These are phyloP conservation scores for Salvia splendens DNA, from an alignment of 257 asterid species.

Conservation along the genomic window DNA sequence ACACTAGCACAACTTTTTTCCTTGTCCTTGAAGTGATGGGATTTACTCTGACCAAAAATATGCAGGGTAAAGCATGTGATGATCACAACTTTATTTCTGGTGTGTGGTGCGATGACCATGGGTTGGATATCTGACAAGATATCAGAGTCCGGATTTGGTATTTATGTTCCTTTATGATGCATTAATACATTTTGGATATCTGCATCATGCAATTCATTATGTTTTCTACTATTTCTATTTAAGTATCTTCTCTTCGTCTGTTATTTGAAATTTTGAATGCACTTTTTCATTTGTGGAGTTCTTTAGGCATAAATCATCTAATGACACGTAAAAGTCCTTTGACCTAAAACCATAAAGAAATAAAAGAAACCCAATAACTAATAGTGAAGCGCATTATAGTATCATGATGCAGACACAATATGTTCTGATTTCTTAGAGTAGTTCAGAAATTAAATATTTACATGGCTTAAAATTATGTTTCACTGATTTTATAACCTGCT, in stretches of 20 bases:
- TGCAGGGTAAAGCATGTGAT: constrained; percentile 87
- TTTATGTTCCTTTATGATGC: neutral
- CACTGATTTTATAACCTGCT: constrained; percentile 32
- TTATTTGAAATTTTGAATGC: neutral
- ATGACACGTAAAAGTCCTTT: neutral
- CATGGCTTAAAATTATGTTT: constrained; percentile 11
- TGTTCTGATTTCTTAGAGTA: constrained; percentile 9
- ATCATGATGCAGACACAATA: neutral
- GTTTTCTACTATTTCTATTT: constrained; percentile 10
- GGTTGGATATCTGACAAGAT: constrained; percentile 94
- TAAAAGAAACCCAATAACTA: neutral
- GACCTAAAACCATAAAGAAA: constrained; percentile 3
- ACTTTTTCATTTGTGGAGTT: neutral
- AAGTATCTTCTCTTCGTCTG: constrained; percentile 1
- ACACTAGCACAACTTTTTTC: neutral
- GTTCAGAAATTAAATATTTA: neutral
- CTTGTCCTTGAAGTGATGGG: neutral
- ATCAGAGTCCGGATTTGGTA: constrained; percentile 96
- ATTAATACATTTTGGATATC: constrained; percentile 4
- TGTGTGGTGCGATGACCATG: constrained; percentile 94
- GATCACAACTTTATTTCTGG: constrained; percentile 73
- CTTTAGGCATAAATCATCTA: neutral
- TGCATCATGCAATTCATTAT: constrained; percentile 1
- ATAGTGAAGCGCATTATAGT: constrained; percentile 7
- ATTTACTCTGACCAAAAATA: constrained; percentile 18